Base-by-base conservation (phyloP, 805 yeast genomes). In the Saccharomycopsis oosterbeekiorum region DNA sequence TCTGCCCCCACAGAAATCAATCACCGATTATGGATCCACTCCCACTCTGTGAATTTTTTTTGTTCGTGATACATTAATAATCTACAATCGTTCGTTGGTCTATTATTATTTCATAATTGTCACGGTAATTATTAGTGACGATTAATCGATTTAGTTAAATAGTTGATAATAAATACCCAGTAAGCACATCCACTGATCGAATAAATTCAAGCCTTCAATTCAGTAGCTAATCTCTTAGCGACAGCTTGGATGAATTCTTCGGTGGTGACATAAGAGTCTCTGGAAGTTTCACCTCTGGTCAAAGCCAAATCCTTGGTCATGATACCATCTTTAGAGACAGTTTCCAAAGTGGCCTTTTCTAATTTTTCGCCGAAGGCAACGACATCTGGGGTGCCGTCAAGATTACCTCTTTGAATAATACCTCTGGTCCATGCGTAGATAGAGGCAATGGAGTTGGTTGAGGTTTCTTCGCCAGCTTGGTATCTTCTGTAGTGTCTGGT, bases 351-450 rank as follows among this genome's bases (percentile, higher is more conserved):
- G 58, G 86, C 85, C 62, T 78, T 70, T 74, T 88, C 94, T 67
- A 88, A 78, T 53, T 74, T 71, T 65, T 84, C 75, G 51, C 88
- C 91, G 70, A 88, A 88, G 55, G 79, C 74, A 56, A 84, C 82
- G 59, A 87, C 89, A 2, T 83, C 88, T 39, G 86, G 87, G 34
- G 91, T 88, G 42, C 73, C 73, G 71, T 88, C 94, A 66, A 88
- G 76, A 70, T 80, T 84, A 69, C 93, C 94, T 80, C 94, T 85
- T 74, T 87, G 90, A 65, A 84, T 83, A 60, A 88, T 73, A 70
- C 93, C 94, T 75, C 92, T 81, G n/a, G 91, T 73, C 94, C 94
- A 88, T 37, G 94, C 94, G 68, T 86, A 88, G 62, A 88, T 88
- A 19, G 91, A 85, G 4, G 94, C 94, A 73, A 88, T 88, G 8